These are phyloP conservation scores for Peniophora sp. DNA, from an alignment of 1,284 basidiomycete species.

Conservation along the genomic window DNA sequence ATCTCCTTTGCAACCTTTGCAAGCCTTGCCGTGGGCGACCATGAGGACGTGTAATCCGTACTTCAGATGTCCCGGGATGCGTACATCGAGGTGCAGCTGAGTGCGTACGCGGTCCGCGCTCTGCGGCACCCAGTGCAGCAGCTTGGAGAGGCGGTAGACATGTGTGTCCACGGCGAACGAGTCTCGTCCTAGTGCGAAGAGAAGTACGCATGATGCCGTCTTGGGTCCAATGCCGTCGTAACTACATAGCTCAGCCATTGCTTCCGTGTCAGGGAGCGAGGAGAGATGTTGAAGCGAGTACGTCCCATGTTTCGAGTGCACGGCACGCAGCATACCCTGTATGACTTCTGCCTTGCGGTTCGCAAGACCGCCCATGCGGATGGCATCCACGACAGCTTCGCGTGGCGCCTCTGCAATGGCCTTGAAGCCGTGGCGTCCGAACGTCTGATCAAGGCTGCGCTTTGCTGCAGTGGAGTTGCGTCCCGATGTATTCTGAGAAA, in stretches of 20 bases:
- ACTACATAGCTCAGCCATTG: conserved; percentile 63
- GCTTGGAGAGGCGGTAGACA: conserved; percentile 56
- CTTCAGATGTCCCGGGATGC: conserved; percentile 56
- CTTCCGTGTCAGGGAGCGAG: conserved; percentile 45
- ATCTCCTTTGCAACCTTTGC: conserved; percentile 44
- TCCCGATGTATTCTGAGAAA: conserved; percentile 69
- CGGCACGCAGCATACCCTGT: conserved; percentile 42
- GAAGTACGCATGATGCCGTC: conserved; percentile 69
- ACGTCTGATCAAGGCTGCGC: conserved; percentile 43
- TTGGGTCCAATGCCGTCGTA: conserved; percentile 73
- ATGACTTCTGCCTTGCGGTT: conserved; percentile 70
- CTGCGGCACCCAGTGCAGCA: conserved; percentile 66
- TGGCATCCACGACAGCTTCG: conserved; percentile 48
- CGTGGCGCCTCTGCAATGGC: conserved; percentile 48
- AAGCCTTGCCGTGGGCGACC: conserved; percentile 54
- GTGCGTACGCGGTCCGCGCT: conserved; percentile 56
- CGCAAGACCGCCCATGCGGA: conserved; percentile 65
- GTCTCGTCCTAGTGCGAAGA: conserved; percentile 69
- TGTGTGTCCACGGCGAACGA: conserved; percentile 78
- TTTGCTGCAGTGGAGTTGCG: conserved; percentile 63
- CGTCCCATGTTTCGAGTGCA: conserved; percentile 44
- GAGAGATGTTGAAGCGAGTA: conserved; percentile 55
- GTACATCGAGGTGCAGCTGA: conserved; percentile 64
- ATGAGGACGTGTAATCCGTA: conserved; percentile 68
- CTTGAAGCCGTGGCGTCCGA: conserved; percentile 55